phyloP scores from a whole-genome alignment of 2,329 filamentous ascomycete genomes.

The Monascus ruber region DNA sequence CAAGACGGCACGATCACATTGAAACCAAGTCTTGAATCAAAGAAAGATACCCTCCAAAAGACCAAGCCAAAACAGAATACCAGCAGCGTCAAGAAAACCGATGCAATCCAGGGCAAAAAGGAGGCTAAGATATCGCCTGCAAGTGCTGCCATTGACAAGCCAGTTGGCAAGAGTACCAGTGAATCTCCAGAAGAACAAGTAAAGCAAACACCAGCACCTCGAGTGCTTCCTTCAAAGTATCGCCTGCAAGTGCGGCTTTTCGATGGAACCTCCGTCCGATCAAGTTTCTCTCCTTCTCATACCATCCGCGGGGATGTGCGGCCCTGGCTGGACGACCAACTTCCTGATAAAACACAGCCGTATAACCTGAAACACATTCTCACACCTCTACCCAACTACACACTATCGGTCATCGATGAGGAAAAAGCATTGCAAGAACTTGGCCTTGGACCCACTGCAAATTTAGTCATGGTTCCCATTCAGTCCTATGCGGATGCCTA shows the following conservation, averaged over 20 bases:
- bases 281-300: conserved; percentile 53
- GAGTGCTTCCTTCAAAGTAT: conserved; percentile 29
- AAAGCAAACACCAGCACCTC: conserved; percentile 5
- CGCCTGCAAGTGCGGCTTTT: conserved; percentile 71
- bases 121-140: too few species aligned
- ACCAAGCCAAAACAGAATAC: not conserved
- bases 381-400: conserved; percentile 62
- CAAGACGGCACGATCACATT: conserved; percentile 4
- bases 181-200: conserved; percentile 1
- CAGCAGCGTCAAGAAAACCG: too few species aligned
- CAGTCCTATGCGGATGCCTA: conserved; percentile 51
- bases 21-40: not conserved
- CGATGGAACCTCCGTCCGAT: conserved; percentile 69
- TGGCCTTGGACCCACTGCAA: conserved; percentile 66
- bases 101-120: too few species aligned
- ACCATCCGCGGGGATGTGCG: conserved; percentile 58
- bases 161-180: not conserved
- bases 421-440: conserved; percentile 55
- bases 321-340: conserved; percentile 60
- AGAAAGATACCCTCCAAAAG: not conserved
- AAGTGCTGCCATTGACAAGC: too few species aligned
- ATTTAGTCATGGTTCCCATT: conserved; percentile 67
- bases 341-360: conserved; percentile 47
- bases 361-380: conserved; percentile 80
- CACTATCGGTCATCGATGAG: conserved; percentile 66